Evolutionary conservation across 2,329 filamentous ascomycete species (phyloP), one percentile per base, ranked within the genome.

Genomic region (Penicillium sp.): DNA sequence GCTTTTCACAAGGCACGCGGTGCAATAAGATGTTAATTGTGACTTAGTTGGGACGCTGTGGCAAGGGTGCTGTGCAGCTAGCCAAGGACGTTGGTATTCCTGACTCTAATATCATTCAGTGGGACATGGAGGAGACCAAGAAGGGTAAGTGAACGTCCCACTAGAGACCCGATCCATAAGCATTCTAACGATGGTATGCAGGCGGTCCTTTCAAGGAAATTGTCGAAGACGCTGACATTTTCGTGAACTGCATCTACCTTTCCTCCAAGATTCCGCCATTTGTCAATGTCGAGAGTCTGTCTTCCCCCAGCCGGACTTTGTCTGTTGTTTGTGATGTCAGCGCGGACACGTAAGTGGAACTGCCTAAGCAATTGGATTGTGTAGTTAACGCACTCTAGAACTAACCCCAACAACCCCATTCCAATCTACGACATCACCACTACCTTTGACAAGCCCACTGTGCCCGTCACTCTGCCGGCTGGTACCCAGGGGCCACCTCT

Each of bases 371-470:
- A 13, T 11, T 13, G 6, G 25, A n/a, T 8, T n/a, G 18, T 5
- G 18, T 12, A 11, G 17, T 29, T 48, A 30, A 41, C 34, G 12
- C 4, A 15, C 11, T 25, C 54, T 42, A 69, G 67, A 13, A 69
- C 66, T 17, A 72, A 72, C 55, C 68, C 67, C 11, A 56, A 70
- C 57, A 71, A 70, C 55, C 69, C 67, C 14, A 65, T 72, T 37
- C 88, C 88, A 15, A 81, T 95, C 59, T 95, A 94, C 72, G 74
- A 75, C 50, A 79, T 84, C 60, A 85, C 85, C 64, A 95, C 85
- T 32, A 92, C 87, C 14, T 95, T 95, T 60, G 78, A 80, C 60
- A 80, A 85, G 60, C 90, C 89, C n/a, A 95, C 87, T 1, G 81
- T 94, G 0, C 75, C 80, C 1, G 84, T 92, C 15, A 70, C 78